Evolutionary conservation across 106 monocot species (phyloP), one percentile per base, ranked within the genome.

Genomic region (Acorus calamus): DNA sequence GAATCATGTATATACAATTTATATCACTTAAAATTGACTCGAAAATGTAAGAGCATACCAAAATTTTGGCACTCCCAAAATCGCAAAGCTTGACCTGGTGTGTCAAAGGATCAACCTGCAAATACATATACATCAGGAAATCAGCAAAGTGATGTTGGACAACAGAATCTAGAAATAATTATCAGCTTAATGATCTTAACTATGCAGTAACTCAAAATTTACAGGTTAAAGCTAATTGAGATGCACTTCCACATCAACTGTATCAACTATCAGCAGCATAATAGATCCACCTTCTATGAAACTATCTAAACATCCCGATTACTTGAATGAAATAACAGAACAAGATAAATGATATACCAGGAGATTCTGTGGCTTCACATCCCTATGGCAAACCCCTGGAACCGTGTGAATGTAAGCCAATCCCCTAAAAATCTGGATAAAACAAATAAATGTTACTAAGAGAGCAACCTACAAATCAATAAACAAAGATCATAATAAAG

Each of bases 41-140:
- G 50, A 50, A 9, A 63, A 7, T 14, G 50, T 50, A 49, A 50
- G 4, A 41, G 52, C 71, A 42, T 83, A 84, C 84, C 75, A 84
- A 43, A 57, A 77, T 56, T 79, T 84, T 84, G 60, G 83, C 83
- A 14, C 83, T 84, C 66, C 83, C 83, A 66, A 84, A 79, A 69
- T 84, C 83, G 73, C 83, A 84, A 47, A 84, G 68, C 68, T 84
- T 84, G 46, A 84, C 79, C 66, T 84, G 83, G 66, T 84, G 83
- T 63, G 83, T 84, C 69, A 84, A 79, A 58, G 83, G 83, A 69
- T 84, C 79, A 62, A 84, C 83, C 83, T 84, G 69, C 43, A 28
- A n/a, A 42, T 13, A 46, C 46, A 56, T 51, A 44, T 47, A 69
- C 43, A n/a, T 60, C 3, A 9, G 47, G 9, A 55, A 58, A 13